These are phyloP conservation scores for thale cress (Arabidopsis thaliana) DNA, from an alignment of 345 rosid species.

Conservation along the genomic window DNA sequence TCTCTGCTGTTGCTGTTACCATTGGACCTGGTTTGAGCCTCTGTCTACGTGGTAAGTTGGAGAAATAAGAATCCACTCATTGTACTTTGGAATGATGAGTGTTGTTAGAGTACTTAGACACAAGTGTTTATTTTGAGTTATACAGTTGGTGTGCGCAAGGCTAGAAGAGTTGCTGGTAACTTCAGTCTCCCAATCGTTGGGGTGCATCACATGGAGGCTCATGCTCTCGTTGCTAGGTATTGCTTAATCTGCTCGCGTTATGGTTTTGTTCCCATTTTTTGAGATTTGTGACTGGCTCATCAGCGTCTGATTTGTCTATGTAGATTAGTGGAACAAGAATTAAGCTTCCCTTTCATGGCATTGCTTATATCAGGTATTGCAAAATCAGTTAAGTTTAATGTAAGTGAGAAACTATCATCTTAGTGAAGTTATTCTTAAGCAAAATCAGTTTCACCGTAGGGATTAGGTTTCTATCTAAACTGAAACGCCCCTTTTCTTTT, in stretches of 20 bases:
- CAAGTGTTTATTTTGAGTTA: neutral
- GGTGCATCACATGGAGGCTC: slow-evolving; percentile 99
- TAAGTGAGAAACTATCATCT: too few relatives aligned
- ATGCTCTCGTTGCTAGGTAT: slow-evolving; percentile 90
- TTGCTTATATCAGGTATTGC: slow-evolving; percentile 85
- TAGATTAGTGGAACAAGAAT: slow-evolving; percentile 72
- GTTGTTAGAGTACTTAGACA: neutral
- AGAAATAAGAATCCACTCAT: neutral
- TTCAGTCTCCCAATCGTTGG: slow-evolving; percentile 76
- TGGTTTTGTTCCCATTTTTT: neutral
- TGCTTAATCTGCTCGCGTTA: neutral
- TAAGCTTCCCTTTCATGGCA: slow-evolving; percentile 93
- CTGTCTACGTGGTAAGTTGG: slow-evolving; percentile 82
- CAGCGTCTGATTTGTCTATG: slow-evolving; percentile 12
- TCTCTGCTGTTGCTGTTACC: slow-evolving; percentile 97
- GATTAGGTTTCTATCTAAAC: slow-evolving; percentile 15
- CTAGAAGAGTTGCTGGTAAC: slow-evolving; percentile 71
- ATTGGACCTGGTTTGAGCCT: slow-evolving; percentile 98
- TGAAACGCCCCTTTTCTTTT: neutral
- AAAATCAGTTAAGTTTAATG: too few relatives aligned
- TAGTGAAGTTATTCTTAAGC: neutral
- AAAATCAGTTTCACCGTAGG: neutral
- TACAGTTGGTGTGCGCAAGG: slow-evolving; percentile 93
- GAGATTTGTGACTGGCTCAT: slow-evolving; percentile 16
- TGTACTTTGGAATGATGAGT: slow-evolving; percentile 1